A percentile compares a stretch with the other conserved stretches of the same genome.
phyloP scores from a whole-genome alignment of 2,329 filamentous ascomycete species.

The Coniosporium tulheliwenetii region DNA sequence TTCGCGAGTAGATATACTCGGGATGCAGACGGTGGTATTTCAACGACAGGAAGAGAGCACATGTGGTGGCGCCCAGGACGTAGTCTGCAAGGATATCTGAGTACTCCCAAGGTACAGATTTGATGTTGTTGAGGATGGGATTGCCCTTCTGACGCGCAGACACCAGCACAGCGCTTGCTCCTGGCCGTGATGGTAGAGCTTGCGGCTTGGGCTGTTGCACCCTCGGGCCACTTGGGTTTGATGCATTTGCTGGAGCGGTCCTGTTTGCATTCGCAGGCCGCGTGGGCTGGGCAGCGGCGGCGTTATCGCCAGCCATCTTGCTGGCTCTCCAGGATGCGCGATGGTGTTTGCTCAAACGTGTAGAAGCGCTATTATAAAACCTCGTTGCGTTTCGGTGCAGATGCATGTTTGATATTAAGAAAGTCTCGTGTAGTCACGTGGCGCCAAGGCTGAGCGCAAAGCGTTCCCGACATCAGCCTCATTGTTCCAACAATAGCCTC shows the following conservation, averaged over 20 bases:
- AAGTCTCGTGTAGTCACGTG: no score
- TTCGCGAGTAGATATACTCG: conserved; percentile 93
- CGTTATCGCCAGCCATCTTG: conserved; percentile 4
- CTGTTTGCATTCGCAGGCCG: conserved; percentile 10
- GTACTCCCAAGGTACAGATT: conserved; percentile 84
- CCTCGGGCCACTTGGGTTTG: conserved; percentile 20
- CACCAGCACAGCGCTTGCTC: conserved; percentile 70
- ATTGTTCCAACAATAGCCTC: no score
- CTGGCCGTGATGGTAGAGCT: conserved; percentile 50
- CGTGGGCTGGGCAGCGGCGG: conserved; percentile 25
- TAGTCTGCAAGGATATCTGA: conserved; percentile 95
- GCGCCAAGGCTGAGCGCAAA: no score
- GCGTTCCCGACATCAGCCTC: no score
- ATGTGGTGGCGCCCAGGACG: conserved; percentile 72
- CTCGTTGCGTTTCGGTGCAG: no score
- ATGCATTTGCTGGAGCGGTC: conserved; percentile 15
- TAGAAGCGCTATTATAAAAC: no score
- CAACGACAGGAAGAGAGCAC: conserved; percentile 80
- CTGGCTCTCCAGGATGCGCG: no score
- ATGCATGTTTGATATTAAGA: no score
- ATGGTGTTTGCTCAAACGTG: no score
- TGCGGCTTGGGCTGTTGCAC: conserved; percentile 82
- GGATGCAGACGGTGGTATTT: conserved; percentile 97
- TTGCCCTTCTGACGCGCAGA: conserved; percentile 92
- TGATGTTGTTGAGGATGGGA: conserved; percentile 71